Evolutionary conservation across 2,329 filamentous ascomycete species (phyloP), one percentile per base, ranked within the genome.

Genomic region (Diaporthe eres): DNA sequence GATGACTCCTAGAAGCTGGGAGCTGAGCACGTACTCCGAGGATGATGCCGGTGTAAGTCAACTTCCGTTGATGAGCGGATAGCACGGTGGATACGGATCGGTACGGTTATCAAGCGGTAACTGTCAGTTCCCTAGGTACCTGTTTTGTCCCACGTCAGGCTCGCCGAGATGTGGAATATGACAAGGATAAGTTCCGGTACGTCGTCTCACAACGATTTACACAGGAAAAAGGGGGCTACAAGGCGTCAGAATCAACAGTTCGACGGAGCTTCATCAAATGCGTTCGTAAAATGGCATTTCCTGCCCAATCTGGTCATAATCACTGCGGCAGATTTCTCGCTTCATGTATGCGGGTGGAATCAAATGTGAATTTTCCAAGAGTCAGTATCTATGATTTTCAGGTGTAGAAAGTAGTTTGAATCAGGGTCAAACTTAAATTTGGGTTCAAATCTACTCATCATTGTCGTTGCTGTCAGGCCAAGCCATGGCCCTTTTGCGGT

Each of bases 151-250:
- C 42, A 17, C 42, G 17, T 44, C 42, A 6, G 15, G 42, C 42
- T 17, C 15, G 42, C 42, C 42, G 2, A 44, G 42, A 4, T 44
- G 42, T 44, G 42, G 15, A 19, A 17, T 44, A 44, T 44, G 42
- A 19, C 7, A 19, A 19, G 42, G 42, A 44, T 7, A 17, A 17
- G 4, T 17, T 17, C 15, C 17, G 17, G 42, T 15, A 44, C 42
- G 17, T 8, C 6, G 4, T 19, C 7, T 15, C 8, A 37, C 17
- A 37, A 13, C 9, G 12, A 9, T 37, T 19, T 15, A 60, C 3
- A 22, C 6, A 7, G 22, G 1, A 10, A 15, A 2, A 3, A 15
- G n/a, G 22, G 4, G 4, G 17, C 3, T 6, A 37, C 4, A 13
- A 15, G 31, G 10, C 4, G 12, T 22, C 1, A 37, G 28, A 7